Conservation (phyloP, 176 grass and related monocot species). For the Oryza glaberrima region DNA sequence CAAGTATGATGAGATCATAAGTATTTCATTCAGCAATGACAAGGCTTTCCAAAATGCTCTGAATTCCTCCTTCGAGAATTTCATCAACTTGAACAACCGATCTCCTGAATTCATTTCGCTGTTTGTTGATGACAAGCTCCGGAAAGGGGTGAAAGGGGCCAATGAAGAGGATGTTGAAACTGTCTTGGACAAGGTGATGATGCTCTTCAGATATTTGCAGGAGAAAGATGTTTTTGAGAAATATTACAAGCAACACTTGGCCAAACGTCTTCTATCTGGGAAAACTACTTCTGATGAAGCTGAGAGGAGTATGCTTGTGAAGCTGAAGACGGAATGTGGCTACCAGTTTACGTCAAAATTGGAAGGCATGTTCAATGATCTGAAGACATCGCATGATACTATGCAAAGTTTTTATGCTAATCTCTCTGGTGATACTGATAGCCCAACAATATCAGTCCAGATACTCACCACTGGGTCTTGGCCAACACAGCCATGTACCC, state of each 20-base stretch:
- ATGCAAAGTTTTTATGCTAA: neutral
- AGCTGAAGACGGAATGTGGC: neutral
- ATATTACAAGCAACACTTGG: constrained; percentile 2
- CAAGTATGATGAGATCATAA: neutral
- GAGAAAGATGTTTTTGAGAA: neutral
- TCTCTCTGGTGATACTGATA: neutral
- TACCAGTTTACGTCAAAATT: neutral
- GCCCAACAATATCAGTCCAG: neutral
- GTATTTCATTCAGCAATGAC: neutral
- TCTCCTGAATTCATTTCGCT: neutral
- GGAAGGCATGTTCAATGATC: constrained; percentile 8
- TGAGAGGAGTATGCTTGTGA: constrained; percentile 3
- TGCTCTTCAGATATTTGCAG: neutral
- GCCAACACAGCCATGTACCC: neutral
- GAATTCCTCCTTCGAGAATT: neutral
- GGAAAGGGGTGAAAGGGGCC: neutral
- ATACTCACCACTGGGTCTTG: constrained; percentile 4
- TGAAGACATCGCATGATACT: neutral
- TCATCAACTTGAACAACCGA: neutral
- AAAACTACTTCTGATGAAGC: neutral
- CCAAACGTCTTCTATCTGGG: neutral
- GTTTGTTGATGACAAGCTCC: neutral
- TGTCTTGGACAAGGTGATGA: neutral
- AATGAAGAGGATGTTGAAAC: constrained; percentile 1
- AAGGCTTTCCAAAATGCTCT: neutral